A percentile compares a stretch with the other conserved stretches of the same genome.
These are phyloP conservation scores for Casuarina cunninghamiana DNA, from an alignment of 306 rosid genomes.

Conservation along the genomic window DNA sequence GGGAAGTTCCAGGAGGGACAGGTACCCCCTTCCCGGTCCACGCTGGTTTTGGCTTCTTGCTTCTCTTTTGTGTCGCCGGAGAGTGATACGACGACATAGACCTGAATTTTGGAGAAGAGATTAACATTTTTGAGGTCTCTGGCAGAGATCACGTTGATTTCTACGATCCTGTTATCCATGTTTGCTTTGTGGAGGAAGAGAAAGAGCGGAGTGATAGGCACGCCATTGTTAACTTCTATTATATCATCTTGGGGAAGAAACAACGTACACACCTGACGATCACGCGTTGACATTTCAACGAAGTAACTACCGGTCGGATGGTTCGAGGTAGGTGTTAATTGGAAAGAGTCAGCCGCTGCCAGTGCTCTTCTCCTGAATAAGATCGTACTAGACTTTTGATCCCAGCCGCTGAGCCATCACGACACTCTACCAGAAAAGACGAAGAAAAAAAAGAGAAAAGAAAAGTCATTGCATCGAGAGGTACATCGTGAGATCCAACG, in stretches of 20 bases:
- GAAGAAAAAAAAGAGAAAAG: no score
- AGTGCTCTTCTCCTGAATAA: not conserved
- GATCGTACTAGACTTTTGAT: no score
- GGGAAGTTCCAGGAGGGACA: slow-evolving; percentile 66
- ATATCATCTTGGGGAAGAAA: not conserved
- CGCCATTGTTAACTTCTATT: not conserved
- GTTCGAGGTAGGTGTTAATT: not conserved
- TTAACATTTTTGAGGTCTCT: slow-evolving; percentile 65
- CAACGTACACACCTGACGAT: not conserved
- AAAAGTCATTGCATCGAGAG: no score
- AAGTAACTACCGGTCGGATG: not conserved
- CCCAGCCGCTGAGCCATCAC: no score
- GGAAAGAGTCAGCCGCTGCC: no score
- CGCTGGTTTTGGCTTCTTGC: slow-evolving; percentile 42
- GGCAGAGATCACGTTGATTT: slow-evolving; percentile 69
- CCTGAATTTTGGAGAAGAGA: slow-evolving; percentile 72
- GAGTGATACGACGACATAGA: slow-evolving; percentile 61
- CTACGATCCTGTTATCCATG: slow-evolving; percentile 54
- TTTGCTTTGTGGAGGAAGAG: not conserved
- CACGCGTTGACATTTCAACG: not conserved
- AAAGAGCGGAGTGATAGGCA: not conserved
- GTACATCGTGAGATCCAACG: no score
- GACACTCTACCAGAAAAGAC: no score
- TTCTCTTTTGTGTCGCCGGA: slow-evolving; percentile 34
- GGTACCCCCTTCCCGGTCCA: slow-evolving; percentile 42